These are phyloP conservation scores for Botrytis hyacinthi DNA, from an alignment of 2,329 filamentous ascomycete species.

Conservation along the genomic window DNA sequence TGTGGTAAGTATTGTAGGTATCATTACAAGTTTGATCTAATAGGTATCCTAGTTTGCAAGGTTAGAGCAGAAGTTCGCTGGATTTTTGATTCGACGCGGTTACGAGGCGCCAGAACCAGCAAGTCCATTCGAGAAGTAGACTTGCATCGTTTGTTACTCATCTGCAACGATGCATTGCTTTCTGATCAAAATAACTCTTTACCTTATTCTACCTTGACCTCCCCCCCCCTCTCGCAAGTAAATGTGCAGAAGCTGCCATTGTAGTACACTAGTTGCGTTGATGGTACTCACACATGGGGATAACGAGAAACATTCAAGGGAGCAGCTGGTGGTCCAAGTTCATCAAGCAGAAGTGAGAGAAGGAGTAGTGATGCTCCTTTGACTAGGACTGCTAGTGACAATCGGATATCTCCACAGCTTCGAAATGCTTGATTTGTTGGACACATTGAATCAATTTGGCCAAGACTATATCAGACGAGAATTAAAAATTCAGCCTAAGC, in stretches of 20 bases:
- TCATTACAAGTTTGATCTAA: background rate
- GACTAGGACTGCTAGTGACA: background rate
- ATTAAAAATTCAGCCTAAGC: background rate
- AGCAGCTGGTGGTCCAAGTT: slow-evolving; percentile 27
- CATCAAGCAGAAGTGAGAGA: background rate
- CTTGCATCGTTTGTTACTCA: background rate
- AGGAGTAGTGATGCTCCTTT: background rate
- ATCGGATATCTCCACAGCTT: background rate
- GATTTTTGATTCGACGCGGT: slow-evolving; percentile 31
- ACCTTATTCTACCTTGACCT: background rate
- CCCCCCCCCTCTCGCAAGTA: background rate
- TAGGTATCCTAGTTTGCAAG: slow-evolving; percentile 33
- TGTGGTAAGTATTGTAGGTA: slow-evolving; percentile 31
- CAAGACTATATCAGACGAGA: background rate
- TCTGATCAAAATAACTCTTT: background rate
- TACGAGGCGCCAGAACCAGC: slow-evolving; percentile 34
- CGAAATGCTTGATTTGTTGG: background rate
- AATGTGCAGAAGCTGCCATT: background rate
- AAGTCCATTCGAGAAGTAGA: slow-evolving; percentile 33
- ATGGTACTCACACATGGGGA: background rate
- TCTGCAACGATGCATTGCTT: background rate
- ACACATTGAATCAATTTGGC: background rate
- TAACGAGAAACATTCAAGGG: slow-evolving; percentile 47
- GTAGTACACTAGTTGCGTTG: background rate
- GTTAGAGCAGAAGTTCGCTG: slow-evolving; percentile 35